Evolutionary conservation across 2,329 filamentous ascomycete genomes (phyloP), one percentile per base, ranked within the genome.

Genomic region (Sclerotinia subarctica): DNA sequence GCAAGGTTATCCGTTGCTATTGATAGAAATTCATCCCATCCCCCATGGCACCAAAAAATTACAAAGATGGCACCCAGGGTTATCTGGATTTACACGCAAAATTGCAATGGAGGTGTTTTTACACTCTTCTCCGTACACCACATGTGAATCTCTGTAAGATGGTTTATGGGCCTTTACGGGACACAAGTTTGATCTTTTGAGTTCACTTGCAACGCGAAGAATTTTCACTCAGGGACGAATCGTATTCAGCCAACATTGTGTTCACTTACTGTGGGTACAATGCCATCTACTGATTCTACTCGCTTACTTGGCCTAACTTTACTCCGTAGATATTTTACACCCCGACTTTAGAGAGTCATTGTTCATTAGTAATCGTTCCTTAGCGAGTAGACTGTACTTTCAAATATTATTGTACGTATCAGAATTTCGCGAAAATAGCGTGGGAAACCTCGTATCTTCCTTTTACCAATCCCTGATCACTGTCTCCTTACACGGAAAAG

Each of bases 361-460:
- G 11, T 17, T 42, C 32, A 7, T 57, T 38, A 57, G 35, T 57
- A 47, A 51, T 47, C 46, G 19, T 19, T 51, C 47, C 13, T 26
- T 51, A 38, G 17, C 15, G 6, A 35, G 35, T 7, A 35, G 5
- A 32, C 32, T 35, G 8, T 35, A 35, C 21, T 35, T 24, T 60
- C 42, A 29, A 44, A 21, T 10, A 32, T 54, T 24, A 62, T 62
- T 35, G 35, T 35, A 35, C 35, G 35, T 35, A 35, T 35, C 26
- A 62, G 46, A 51, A 62, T 19, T 11, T 62, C 46, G n/a, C 59
- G 38, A 62, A 51, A 63, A 21, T 47, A 63, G 59, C 46, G 47
- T 63, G 46, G n/a, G 59, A 63, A 63, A 63, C 51, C 59, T 63
- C 59, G 59, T 63, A 63, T 63, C 59, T 51, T 26, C 13, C 59